Evolutionary conservation across 768 basidiomycete species (phyloP), one percentile per base, ranked within the genome.

Genomic region (Lactarius trivialis): DNA sequence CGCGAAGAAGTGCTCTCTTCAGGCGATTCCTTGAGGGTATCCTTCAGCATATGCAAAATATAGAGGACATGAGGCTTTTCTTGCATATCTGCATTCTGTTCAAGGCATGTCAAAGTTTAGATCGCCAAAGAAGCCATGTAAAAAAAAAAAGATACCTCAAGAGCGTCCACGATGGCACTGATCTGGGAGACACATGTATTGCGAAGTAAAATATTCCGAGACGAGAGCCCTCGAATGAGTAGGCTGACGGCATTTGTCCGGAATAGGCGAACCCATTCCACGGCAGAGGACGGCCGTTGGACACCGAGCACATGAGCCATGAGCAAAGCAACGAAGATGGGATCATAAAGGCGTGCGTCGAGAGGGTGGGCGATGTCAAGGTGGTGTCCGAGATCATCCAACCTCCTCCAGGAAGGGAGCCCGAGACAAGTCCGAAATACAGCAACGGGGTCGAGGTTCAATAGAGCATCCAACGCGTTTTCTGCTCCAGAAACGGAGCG

Each of bases 221-320:
- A 82, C 0, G 92, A 89, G 53, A 97, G 71, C 0, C 83, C 78
- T 15, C 88, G 82, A 24, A 96, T 79, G 2, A 89, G 79, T 53
- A 98, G 66, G 50, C 89, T 82, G 14, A 89, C 80, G 12, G 87
- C 76, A 66, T 96, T 94, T 7, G 88, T 89, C 65, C 93, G 77
- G 70, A 95, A 86, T 19, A 97, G 71, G 68, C 91, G 86, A 15
- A 95, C 87, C 93, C 93, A 96, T n/a, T 79, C 82, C 61, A 88
- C 74, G 0, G 84, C 80, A 0, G 83, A 83, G 1, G 78, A 71
- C 0, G 85, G 86, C 17, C 73, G 78, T 56, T 77, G 78, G 36
- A 88, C 83, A 2, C 75, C 74, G n/a, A 94, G 75, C 71, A 85
- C 81, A 55, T 85, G 80, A 4, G 81, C 79, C 39, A 86, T 82